Evolutionary conservation across 140 eudicot species (phyloP).

Genomic region (Anethum foeniculum): DNA sequence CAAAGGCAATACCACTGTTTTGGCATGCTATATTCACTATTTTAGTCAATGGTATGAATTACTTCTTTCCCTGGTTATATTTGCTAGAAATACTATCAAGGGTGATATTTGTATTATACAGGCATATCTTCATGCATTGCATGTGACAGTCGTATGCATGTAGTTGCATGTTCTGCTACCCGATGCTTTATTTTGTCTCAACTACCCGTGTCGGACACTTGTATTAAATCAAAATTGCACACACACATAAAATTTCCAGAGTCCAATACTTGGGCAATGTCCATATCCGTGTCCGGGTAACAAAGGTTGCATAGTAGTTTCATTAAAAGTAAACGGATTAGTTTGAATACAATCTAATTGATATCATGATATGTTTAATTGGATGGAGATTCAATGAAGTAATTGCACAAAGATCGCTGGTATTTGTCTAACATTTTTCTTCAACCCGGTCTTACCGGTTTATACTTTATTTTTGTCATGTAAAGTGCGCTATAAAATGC

Average conservation of each 20-base stretch:
- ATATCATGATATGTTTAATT: not conserved
- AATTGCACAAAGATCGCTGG: not conserved
- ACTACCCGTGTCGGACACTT: not conserved
- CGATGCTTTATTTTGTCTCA: not conserved
- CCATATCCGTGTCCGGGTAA: not conserved
- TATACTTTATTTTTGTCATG: not conserved
- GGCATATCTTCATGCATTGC: not conserved
- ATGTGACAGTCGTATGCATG: not conserved
- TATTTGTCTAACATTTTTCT: not conserved
- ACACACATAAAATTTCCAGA: not conserved
- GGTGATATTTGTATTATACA: not conserved
- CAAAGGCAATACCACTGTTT: slow-evolving; percentile 80
- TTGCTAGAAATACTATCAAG: not conserved
- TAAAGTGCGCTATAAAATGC: not conserved
- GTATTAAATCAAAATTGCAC: not conserved
- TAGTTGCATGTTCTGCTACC: not conserved
- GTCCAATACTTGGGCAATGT: not conserved
- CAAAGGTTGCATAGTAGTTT: not conserved
- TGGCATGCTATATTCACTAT: slow-evolving; percentile 92
- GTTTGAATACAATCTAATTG: not conserved
- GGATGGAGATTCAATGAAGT: not conserved
- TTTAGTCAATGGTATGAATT: slow-evolving; percentile 62
- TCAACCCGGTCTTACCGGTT: not conserved
- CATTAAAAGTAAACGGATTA: not conserved
- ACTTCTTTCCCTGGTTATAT: not conserved